Evolutionary conservation across 768 basidiomycete genomes (phyloP).

Genomic region (Lepiota subincarnata): DNA sequence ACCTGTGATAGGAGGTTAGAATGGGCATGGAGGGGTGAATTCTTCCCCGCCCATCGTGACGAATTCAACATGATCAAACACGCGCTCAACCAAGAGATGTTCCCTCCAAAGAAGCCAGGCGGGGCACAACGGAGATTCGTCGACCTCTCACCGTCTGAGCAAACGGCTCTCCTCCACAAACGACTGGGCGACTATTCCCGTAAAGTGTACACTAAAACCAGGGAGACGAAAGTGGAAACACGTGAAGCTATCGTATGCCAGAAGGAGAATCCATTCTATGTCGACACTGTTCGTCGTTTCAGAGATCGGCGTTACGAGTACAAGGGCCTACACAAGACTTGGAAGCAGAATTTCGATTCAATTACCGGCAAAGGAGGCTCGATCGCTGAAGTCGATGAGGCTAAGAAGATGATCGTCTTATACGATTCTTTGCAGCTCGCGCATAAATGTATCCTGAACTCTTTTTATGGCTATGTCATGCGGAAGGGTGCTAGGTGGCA

Average conservation of each 20-base stretch:
- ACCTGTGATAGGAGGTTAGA: slow-evolving; percentile 88
- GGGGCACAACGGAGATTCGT: slow-evolving; percentile 74
- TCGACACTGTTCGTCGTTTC: slow-evolving; percentile 96
- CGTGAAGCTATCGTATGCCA: slow-evolving; percentile 96
- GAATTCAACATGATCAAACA: slow-evolving; percentile 99
- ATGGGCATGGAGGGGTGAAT: slow-evolving; percentile 99
- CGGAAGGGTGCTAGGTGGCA: slow-evolving; percentile 99
- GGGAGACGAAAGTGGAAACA: slow-evolving; percentile 93
- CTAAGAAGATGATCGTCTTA: slow-evolving; percentile 97
- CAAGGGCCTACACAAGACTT: slow-evolving; percentile 96
- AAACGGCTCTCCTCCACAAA: slow-evolving; percentile 90
- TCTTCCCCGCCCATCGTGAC: slow-evolving; percentile 94
- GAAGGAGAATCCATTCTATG: slow-evolving; percentile 97
- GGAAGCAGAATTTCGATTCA: slow-evolving; percentile 96
- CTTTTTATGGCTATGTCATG: slow-evolving; percentile 99
- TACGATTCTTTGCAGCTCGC: slow-evolving; percentile 98
- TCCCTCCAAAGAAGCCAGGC: slow-evolving; percentile 76
- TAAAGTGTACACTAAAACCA: slow-evolving; percentile 97
- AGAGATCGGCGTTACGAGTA: slow-evolving; percentile 98
- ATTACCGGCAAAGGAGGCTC: slow-evolving; percentile 63
- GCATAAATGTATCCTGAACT: slow-evolving; percentile 99
- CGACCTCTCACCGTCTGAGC: slow-evolving; percentile 81
- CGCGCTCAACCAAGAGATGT: slow-evolving; percentile 90
- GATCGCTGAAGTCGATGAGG: slow-evolving; percentile 88
- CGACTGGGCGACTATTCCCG: slow-evolving; percentile 97